Evolutionary conservation across 345 rosid genomes (phyloP).

Genomic region (Microcos paniculata): DNA sequence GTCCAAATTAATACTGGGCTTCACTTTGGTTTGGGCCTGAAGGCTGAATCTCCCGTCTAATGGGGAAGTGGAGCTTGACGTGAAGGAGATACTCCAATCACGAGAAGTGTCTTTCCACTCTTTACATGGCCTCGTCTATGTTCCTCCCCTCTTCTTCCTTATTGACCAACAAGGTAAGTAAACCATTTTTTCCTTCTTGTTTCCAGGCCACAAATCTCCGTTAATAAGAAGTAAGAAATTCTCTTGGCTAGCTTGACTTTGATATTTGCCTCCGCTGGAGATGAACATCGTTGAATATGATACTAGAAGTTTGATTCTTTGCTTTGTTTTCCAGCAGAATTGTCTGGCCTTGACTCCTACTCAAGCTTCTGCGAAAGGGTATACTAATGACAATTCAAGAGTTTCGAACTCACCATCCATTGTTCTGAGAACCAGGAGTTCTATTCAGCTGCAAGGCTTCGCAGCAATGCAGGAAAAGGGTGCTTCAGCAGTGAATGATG

Average conservation of each 20-base stretch:
- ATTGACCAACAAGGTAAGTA: slow-evolving; percentile 14
- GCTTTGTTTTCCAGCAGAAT: slow-evolving; percentile 5
- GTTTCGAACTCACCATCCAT: slow-evolving; percentile 5
- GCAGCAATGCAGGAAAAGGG: slow-evolving; percentile 26
- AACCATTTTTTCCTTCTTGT: not conserved
- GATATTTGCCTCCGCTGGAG: not conserved
- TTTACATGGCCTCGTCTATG: not conserved
- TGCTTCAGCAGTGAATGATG: slow-evolving; percentile 10
- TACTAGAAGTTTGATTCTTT: not conserved
- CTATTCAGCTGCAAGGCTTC: not conserved
- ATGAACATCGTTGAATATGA: not conserved
- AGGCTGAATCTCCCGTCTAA: no score
- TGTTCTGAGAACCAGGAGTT: not conserved
- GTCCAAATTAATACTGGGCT: no score
- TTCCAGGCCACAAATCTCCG: not conserved
- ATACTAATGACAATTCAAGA: not conserved
- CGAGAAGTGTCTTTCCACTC: no score
- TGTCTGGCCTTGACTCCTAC: not conserved
- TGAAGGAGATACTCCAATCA: not conserved
- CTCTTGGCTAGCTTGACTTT: not conserved
- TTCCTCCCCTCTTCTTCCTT: not conserved
- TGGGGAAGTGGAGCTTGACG: no score
- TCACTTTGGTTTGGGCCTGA: no score
- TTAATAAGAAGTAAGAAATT: not conserved
- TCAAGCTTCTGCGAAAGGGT: slow-evolving; percentile 1